These are phyloP conservation scores for Calonectria ilicicola DNA, from an alignment of 2,329 filamentous ascomycete genomes.

Conservation along the genomic window DNA sequence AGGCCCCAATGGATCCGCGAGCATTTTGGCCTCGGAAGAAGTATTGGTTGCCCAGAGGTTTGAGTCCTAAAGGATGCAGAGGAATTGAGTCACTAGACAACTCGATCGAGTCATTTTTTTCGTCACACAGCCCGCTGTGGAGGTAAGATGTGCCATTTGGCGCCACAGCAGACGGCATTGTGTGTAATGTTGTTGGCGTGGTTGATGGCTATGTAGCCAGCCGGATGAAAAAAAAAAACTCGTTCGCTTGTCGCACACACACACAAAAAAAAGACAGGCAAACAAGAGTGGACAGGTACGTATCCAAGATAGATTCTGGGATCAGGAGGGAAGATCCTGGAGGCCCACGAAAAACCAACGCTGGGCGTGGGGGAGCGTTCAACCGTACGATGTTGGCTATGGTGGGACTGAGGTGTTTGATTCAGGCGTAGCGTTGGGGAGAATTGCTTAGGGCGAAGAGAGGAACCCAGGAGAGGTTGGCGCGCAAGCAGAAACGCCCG, in stretches of 20 bases:
- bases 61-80: conserved; percentile 84
- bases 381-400: conserved; percentile 23
- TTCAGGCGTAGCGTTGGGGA: conserved; percentile 14
- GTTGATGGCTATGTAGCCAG: not conserved
- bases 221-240: not conserved
- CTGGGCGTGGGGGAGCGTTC: conserved; percentile 25
- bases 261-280: not conserved
- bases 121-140: conserved; percentile 34
- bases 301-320: not conserved
- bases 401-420: conserved; percentile 8
- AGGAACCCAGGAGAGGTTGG: conserved; percentile 6
- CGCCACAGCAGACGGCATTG: conserved; percentile 36
- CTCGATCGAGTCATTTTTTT: conserved; percentile 37
- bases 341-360: conserved; percentile 14
- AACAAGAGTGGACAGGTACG: conserved; percentile 4
- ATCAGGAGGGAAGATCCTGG: not conserved
- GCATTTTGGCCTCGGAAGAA: conserved; percentile 75
- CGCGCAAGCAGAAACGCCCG: conserved; percentile 33
- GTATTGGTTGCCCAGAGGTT: conserved; percentile 86
- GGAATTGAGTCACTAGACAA: conserved; percentile 68
- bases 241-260: not conserved
- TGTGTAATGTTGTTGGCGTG: not conserved
- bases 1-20: conserved; percentile 73
- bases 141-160: conserved; percentile 22
- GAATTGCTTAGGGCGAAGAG: conserved; percentile 31